Base-by-base conservation (phyloP, 768 basidiomycete species). In the Boletus reticuloceps region DNA sequence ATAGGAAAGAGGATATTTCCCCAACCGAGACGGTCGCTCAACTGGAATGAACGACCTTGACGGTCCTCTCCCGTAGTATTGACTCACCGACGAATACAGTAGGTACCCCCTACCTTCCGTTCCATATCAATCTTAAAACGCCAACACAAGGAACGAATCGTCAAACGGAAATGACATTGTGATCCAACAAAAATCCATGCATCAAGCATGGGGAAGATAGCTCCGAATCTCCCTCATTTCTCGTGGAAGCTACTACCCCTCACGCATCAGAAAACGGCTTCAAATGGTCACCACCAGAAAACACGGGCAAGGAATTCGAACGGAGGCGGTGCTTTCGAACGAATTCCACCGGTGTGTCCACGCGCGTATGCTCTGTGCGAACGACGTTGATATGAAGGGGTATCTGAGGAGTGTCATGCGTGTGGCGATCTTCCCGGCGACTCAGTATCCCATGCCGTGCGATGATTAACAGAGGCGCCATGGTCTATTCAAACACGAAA, bases 391-490 rank as follows among this genome's bases (percentile, higher is more conserved):
- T 52, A 7, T 58, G 58, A 13, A 63, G 55, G 22, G 62, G 62
- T 38, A 63, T 47, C 29, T 39, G 62, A 19, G 49, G 20, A n/a
- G 37, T n/a, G 11, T 19, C 38, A 9, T 22, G 17, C 20, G 13
- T 8, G 4, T 6, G 12, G 10, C n/a, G 20, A 0, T 47, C 44
- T 1, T 49, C 47, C 7, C 17, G 43, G 8, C 62, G 58, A 17
- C n/a, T 37, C 29, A 54, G 12, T 5, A 64, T 7, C 41, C 55
- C 62, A 8, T 64, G 29, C 17, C 62, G 62, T 50, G 58, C 58
- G 14, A 64, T 47, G 50, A 63, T 64, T 1, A 63, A 49, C 13
- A 64, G 41, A 16, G 62, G 62, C 1, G 43, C 52, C 40, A 61
- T 29, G 9, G 62, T 64, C 62, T 53, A 8, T 32, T 9, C 34